Evolutionary conservation across 1,139 yeast species (phyloP).

Genomic region (Diutina scorzettiae): DNA sequence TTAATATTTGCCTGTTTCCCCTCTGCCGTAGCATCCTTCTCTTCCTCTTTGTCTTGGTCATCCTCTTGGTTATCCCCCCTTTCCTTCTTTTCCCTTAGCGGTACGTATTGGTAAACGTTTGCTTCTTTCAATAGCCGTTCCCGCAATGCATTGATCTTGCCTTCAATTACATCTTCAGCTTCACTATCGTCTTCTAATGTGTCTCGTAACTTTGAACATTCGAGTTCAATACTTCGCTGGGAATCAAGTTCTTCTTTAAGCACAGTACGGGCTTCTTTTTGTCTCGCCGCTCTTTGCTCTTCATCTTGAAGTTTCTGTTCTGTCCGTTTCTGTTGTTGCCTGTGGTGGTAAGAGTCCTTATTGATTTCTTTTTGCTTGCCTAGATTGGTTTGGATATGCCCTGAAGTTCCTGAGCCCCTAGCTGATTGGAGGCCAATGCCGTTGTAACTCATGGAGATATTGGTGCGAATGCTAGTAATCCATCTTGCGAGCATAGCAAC

Average conservation of each 20-base stretch:
- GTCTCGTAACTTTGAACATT: constrained; percentile 45
- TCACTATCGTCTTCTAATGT: constrained; percentile 39
- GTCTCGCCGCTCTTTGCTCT: constrained; percentile 11
- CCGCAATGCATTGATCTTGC: constrained; percentile 12
- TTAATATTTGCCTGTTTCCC: too few relatives aligned
- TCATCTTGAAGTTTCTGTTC: constrained; percentile 10
- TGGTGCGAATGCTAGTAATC: not conserved
- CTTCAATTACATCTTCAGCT: constrained; percentile 17
- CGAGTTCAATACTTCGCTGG: constrained; percentile 38
- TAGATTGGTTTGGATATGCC: constrained; percentile 45
- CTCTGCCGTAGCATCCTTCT: not conserved
- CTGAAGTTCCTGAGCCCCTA: constrained; percentile 66
- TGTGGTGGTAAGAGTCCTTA: not conserved
- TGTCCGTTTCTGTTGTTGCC: constrained; percentile 12
- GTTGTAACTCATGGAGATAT: constrained; percentile 53
- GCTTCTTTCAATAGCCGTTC: constrained; percentile 6
- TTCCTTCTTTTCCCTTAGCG: not conserved
- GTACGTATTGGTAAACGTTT: not conserved
- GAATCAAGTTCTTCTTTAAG: constrained; percentile 25
- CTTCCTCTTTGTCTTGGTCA: not conserved
- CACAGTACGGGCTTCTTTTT: constrained; percentile 14
- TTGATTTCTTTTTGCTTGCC: constrained; percentile 12
- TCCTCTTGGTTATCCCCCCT: not conserved
- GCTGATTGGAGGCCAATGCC: constrained; percentile 56
- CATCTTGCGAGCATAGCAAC: not conserved